Evolutionary conservation across 225 moss, liverwort and hornwort genomes (phyloP).

Genomic region (Climacium dendroides): DNA sequence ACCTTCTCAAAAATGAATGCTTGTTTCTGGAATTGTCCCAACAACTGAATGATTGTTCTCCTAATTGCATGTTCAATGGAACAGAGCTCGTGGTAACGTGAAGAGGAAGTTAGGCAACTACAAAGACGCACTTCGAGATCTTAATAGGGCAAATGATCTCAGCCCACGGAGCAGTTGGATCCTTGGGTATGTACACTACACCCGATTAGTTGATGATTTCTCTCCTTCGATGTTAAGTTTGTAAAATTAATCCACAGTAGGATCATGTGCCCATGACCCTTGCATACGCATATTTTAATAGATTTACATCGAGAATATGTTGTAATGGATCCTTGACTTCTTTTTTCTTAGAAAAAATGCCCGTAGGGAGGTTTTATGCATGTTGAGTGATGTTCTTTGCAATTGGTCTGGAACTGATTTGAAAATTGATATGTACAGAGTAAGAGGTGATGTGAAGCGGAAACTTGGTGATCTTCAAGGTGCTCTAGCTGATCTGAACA

Average conservation of each 20-base stretch:
- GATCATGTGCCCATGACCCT: neutral
- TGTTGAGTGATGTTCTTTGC: neutral
- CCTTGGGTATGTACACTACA: slow-evolving; percentile 15
- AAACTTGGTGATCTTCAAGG: slow-evolving; percentile 37
- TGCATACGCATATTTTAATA: neutral
- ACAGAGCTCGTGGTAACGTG: slow-evolving; percentile 32
- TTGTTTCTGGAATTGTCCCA: neutral
- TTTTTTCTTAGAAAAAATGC: too few species aligned
- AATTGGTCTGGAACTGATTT: neutral
- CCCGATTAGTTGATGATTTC: neutral
- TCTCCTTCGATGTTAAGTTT: neutral
- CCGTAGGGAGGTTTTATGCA: neutral
- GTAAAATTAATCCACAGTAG: neutral
- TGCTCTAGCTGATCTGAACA: slow-evolving; percentile 17
- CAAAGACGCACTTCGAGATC: slow-evolving; percentile 23
- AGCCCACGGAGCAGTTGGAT: slow-evolving; percentile 30
- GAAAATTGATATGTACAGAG: neutral
- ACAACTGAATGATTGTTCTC: neutral
- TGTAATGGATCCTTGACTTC: neutral
- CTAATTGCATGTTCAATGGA: neutral
- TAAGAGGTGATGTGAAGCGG: slow-evolving; percentile 35
- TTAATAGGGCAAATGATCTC: slow-evolving; percentile 23
- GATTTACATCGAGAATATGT: neutral
- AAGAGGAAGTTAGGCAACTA: slow-evolving; percentile 31
- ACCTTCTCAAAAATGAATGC: neutral